Percentiles rank a stretch among this genome's conserved stretches.
Evolutionary conservation across 495 filamentous ascomycete genomes (phyloP).

Genomic region (Neurospora sp.): DNA sequence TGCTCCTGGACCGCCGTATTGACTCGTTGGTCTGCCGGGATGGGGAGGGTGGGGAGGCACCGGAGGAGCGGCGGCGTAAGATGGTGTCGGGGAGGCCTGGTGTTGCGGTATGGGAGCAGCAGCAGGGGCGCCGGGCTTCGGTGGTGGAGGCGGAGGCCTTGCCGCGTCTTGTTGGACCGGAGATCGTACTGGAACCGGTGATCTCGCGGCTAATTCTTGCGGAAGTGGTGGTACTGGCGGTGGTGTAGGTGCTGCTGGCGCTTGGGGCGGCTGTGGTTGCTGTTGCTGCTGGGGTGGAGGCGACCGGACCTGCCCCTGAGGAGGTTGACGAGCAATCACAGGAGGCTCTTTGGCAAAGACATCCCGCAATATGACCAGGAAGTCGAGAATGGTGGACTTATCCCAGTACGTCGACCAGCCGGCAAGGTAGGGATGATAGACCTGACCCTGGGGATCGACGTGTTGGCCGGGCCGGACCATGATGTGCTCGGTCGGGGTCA

Average conservation of each 20-base stretch:
- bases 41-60: slow-evolving; percentile 29
- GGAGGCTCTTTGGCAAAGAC: slow-evolving; percentile 93
- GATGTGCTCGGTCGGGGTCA: slow-evolving; percentile 84
- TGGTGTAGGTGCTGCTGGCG: slow-evolving; percentile 14
- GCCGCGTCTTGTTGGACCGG: slow-evolving; percentile 4
- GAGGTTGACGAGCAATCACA: slow-evolving; percentile 50
- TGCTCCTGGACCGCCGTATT: slow-evolving; percentile 13
- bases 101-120: slow-evolving; percentile 16
- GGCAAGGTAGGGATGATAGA: slow-evolving; percentile 92
- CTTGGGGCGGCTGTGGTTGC: slow-evolving; percentile 26
- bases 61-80: slow-evolving; percentile 15
- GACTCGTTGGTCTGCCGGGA: slow-evolving; percentile 16
- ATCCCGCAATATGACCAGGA: slow-evolving; percentile 72
- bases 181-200: slow-evolving; percentile 5
- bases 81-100: slow-evolving; percentile 1
- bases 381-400: slow-evolving; percentile 71
- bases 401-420: slow-evolving; percentile 86
- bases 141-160: slow-evolving; percentile 34
- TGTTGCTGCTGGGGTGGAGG: slow-evolving; percentile 39
- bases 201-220: slow-evolving; percentile 16
- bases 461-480: slow-evolving; percentile 83
- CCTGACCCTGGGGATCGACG: slow-evolving; percentile 84
- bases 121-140: slow-evolving; percentile 27
- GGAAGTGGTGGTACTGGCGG: slow-evolving; percentile 35
- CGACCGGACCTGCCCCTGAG: not conserved